Percentiles rank a stretch among this genome's conserved stretches.
These are phyloP conservation scores for Bauhinia variegata DNA, from an alignment of 306 rosid genomes.

Conservation along the genomic window DNA sequence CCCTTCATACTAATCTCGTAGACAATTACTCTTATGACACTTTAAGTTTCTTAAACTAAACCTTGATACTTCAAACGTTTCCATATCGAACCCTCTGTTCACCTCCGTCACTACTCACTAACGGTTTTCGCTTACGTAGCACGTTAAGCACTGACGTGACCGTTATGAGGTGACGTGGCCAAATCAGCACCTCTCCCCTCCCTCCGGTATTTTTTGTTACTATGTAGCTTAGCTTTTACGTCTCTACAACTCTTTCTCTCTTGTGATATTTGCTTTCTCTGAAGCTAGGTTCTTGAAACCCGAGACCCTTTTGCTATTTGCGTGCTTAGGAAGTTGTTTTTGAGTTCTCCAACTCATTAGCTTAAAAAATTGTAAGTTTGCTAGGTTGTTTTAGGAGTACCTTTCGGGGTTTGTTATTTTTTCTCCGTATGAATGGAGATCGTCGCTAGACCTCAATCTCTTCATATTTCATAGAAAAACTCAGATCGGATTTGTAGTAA, in stretches of 20 bases:
- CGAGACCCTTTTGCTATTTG: conserved; percentile 26
- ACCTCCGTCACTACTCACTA: too few relatives aligned
- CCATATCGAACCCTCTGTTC: too few relatives aligned
- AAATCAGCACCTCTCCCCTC: not conserved
- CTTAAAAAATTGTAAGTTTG: not conserved
- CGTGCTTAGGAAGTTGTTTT: not conserved
- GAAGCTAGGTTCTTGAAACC: conserved; percentile 43
- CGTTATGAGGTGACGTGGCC: too few relatives aligned
- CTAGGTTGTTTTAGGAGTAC: not conserved
- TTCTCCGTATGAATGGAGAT: conserved; percentile 91
- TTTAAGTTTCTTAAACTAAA: too few relatives aligned
- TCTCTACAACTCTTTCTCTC: not conserved
- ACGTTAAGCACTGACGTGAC: too few relatives aligned
- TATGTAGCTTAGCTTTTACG: not conserved
- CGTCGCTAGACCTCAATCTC: too few relatives aligned
- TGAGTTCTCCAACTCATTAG: conserved; percentile 26
- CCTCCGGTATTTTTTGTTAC: not conserved
- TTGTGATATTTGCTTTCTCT: not conserved
- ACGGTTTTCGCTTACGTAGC: too few relatives aligned
- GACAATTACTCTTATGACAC: too few relatives aligned
- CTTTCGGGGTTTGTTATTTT: not conserved
- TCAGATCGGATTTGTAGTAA: too few relatives aligned
- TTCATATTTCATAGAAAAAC: too few relatives aligned
- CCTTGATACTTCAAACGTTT: too few relatives aligned
- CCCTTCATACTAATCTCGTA: too few relatives aligned